Evolutionary conservation across 1,139 yeast genomes (phyloP).

Genomic region (Meyerozyma smithsonii): DNA sequence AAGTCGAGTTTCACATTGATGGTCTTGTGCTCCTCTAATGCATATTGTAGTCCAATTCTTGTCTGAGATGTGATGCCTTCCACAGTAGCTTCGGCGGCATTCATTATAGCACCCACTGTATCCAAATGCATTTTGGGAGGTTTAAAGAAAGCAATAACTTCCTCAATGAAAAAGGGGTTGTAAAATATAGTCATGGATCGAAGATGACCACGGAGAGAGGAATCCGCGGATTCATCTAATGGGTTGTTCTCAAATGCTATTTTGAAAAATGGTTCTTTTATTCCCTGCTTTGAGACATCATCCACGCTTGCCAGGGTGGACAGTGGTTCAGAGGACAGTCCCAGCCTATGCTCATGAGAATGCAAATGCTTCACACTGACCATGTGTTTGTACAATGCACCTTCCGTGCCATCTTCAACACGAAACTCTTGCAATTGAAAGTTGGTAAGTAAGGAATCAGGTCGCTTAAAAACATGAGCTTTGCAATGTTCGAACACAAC

Average conservation of each 20-base stretch:
- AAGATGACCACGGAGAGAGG: slow-evolving; percentile 66
- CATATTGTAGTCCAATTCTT: slow-evolving; percentile 87
- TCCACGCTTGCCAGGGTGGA: slow-evolving; percentile 12
- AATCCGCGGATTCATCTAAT: slow-evolving; percentile 76
- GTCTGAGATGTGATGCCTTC: slow-evolving; percentile 90
- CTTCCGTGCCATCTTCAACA: slow-evolving; percentile 81
- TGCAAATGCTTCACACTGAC: slow-evolving; percentile 76
- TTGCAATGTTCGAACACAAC: slow-evolving; percentile 80
- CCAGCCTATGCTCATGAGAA: slow-evolving; percentile 15
- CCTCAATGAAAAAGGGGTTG: slow-evolving; percentile 76
- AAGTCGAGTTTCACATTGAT: slow-evolving; percentile 78
- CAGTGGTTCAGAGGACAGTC: slow-evolving; percentile 5
- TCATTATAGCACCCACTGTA: slow-evolving; percentile 86
- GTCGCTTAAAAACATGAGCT: slow-evolving; percentile 68
- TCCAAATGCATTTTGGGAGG: slow-evolving; percentile 86
- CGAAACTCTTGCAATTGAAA: slow-evolving; percentile 76
- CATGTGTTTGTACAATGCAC: slow-evolving; percentile 72
- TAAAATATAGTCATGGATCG: slow-evolving; percentile 88
- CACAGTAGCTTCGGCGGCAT: slow-evolving; percentile 93
- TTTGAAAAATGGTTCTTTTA: slow-evolving; percentile 66
- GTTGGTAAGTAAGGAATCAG: slow-evolving; percentile 69
- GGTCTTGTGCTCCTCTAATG: slow-evolving; percentile 91
- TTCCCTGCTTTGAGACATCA: slow-evolving; percentile 4
- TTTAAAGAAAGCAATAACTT: slow-evolving; percentile 66
- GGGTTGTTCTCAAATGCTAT: slow-evolving; percentile 84